A percentile compares a stretch with the other conserved stretches of the same genome.
phyloP scores from a whole-genome alignment of 768 basidiomycete genomes.

The Tylopilus sp. region DNA sequence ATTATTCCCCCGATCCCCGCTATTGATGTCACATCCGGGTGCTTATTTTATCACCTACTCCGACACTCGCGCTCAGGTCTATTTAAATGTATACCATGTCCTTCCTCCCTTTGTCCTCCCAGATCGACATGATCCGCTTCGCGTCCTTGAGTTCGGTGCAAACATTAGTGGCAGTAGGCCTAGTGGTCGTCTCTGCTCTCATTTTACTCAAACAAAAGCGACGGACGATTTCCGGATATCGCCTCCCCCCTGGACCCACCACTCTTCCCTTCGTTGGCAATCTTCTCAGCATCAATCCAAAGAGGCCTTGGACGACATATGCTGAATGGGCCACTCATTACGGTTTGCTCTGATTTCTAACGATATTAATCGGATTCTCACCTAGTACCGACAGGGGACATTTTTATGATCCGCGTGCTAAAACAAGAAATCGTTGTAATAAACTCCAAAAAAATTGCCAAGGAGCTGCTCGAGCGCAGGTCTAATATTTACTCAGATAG shows the following conservation, averaged over 20 bases:
- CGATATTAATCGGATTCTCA: not conserved
- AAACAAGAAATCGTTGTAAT: constrained; percentile 22
- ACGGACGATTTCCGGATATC: too few relatives aligned
- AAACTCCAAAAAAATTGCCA: constrained; percentile 25
- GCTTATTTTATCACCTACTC: too few relatives aligned
- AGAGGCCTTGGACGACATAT: constrained; percentile 20
- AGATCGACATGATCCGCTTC: not conserved
- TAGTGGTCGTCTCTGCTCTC: not conserved
- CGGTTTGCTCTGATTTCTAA: constrained; percentile 2
- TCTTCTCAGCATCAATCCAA: constrained; percentile 12
- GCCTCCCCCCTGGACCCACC: too few relatives aligned
- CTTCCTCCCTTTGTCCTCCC: too few relatives aligned
- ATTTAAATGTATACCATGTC: not conserved
- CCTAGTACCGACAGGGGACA: too few relatives aligned
- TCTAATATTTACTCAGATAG: constrained; percentile 28
- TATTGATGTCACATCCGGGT: too few relatives aligned
- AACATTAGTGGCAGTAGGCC: not conserved
- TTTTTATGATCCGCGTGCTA: constrained; percentile 22
- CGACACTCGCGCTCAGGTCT: too few relatives aligned
- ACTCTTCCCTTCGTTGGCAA: constrained; percentile 20
- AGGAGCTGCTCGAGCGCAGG: constrained; percentile 27
- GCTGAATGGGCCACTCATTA: constrained; percentile 17
- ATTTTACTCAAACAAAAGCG: too few relatives aligned
- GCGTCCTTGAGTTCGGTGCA: not conserved
- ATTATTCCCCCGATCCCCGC: too few relatives aligned